These are phyloP conservation scores for Lunularia cruciata DNA, from an alignment of 225 moss, liverwort and hornwort species.

Conservation along the genomic window DNA sequence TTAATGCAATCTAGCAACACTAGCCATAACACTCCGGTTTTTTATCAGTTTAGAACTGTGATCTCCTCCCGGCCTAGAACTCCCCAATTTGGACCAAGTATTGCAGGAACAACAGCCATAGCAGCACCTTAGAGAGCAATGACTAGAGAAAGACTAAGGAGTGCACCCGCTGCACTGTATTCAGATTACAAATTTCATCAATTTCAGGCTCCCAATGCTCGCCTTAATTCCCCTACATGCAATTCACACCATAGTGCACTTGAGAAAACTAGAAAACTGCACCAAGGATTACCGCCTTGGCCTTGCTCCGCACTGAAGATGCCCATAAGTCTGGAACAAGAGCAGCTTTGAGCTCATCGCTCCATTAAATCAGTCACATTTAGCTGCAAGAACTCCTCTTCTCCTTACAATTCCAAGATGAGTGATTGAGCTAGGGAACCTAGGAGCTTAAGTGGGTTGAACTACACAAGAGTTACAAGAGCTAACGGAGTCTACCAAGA, in stretches of 20 bases:
- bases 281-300: neutral
- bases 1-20: neutral
- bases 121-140: slow-evolving; percentile 2
- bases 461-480: slow-evolving; percentile 15
- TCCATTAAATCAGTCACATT: slow-evolving; percentile 4
- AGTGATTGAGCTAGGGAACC: slow-evolving; percentile 2
- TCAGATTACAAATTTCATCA: neutral
- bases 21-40: neutral
- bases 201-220: too few species aligned
- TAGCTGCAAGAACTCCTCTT: neutral
- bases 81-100: neutral
- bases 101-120: neutral
- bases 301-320: neutral
- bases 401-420: slow-evolving; percentile 19
- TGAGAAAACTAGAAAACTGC: neutral
- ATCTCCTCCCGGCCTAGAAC: neutral
- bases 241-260: neutral
- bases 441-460: slow-evolving; percentile 3
- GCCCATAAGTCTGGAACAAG: neutral
- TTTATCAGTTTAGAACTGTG: neutral
- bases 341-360: neutral
- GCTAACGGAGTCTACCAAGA: neutral
- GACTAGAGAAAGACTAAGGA: slow-evolving; percentile 4
- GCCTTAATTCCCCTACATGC: too few species aligned
- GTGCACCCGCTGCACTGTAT: neutral